Conservation (phyloP, 129 eudicot species). For the Erigeron canadensis region DNA sequence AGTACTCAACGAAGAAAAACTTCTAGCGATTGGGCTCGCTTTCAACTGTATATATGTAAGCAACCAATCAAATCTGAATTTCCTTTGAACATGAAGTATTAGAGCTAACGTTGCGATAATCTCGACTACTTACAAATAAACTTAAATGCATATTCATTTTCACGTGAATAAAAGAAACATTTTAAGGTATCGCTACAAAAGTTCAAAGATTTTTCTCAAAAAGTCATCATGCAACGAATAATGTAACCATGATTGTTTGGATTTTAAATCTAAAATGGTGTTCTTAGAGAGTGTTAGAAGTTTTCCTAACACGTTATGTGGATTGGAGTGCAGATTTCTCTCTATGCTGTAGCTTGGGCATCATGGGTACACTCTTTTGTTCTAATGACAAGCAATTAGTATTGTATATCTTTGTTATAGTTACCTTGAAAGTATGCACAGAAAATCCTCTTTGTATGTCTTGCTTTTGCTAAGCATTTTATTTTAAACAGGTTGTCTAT, state of each 20-base stretch:
- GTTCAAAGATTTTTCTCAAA: no score
- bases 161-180: no score
- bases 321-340: constrained; percentile 52
- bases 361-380: constrained; percentile 47
- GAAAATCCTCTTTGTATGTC: neutral
- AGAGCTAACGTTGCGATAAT: no score
- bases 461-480: constrained; percentile 11
- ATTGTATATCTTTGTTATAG: neutral
- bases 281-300: neutral
- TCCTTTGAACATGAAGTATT: neutral
- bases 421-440: neutral
- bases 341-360: constrained; percentile 64
- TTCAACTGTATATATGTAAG: constrained; percentile 58
- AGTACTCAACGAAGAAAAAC: constrained; percentile 54
- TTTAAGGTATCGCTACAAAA: no score
- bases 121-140: neutral
- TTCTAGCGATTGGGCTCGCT: constrained; percentile 65
- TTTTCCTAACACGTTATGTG: neutral
- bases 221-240: no score
- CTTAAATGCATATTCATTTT: no score
- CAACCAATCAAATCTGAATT: neutral
- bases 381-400: neutral
- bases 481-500: constrained; percentile 53
- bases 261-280: no score
- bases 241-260: no score